These are phyloP conservation scores for Pythium aquatile DNA, from an alignment of 352 stramenopile species.

Conservation along the genomic window DNA sequence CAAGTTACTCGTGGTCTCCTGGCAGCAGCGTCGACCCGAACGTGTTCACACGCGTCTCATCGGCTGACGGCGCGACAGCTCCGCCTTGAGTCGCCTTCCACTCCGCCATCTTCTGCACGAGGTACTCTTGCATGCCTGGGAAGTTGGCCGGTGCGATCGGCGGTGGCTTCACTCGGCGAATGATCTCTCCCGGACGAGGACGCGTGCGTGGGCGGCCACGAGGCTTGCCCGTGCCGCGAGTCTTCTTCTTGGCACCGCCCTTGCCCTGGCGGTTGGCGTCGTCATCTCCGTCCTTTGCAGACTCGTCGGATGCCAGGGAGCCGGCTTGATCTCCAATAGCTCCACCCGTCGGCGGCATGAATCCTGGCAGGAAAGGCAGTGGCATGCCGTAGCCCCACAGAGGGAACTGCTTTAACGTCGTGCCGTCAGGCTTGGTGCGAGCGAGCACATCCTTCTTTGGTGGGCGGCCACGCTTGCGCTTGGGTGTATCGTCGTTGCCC, in stretches of 20 bases:
- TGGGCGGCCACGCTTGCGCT: constrained; percentile 67
- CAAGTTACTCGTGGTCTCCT: constrained; percentile 48
- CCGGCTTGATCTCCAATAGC: constrained; percentile 29
- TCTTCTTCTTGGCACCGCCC: constrained; percentile 67
- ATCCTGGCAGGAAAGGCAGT: constrained; percentile 48
- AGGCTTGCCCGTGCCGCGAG: constrained; percentile 64
- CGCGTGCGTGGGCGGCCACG: constrained; percentile 69
- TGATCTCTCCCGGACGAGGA: constrained; percentile 70
- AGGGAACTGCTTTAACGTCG: constrained; percentile 58
- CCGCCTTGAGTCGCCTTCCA: constrained; percentile 40
- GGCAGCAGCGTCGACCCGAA: constrained; percentile 48
- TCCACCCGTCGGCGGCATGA: constrained; percentile 39
- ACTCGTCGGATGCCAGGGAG: constrained; percentile 21
- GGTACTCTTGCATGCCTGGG: constrained; percentile 75
- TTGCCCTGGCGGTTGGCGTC: constrained; percentile 35
- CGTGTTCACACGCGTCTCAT: constrained; percentile 45
- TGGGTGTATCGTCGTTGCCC: constrained; percentile 54
- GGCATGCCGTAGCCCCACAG: constrained; percentile 63
- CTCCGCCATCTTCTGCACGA: constrained; percentile 55
- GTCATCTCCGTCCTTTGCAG: constrained; percentile 30
- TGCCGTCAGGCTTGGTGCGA: constrained; percentile 39
- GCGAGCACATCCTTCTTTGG: constrained; percentile 65
- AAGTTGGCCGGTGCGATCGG: constrained; percentile 76
- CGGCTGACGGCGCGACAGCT: constrained; percentile 39
- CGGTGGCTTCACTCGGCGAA: constrained; percentile 64